Base-by-base conservation (phyloP, 1,284 basidiomycete genomes). In the Pseudozyma flocculosa region DNA sequence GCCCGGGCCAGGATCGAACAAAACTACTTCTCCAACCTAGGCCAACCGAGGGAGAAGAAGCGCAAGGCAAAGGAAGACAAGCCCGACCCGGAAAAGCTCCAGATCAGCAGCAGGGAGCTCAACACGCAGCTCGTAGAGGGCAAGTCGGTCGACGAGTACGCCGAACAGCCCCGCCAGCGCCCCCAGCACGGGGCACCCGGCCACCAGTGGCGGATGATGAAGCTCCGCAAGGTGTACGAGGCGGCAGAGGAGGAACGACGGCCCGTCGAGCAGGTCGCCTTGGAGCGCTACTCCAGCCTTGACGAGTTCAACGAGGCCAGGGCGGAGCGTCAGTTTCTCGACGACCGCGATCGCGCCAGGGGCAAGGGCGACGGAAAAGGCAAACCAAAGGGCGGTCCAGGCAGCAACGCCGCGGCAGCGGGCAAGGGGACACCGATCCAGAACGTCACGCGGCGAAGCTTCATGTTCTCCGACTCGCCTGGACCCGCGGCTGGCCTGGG, bases 161-260 rank as follows among this genome's bases (percentile, higher is more conserved):
- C 84, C 0, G 14, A 44, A 4, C 13, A 15, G n/a, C 32, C 22
- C 2, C 38, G 34, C 8, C 23, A 34, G 8, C 43, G 43, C 26
- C 83, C 39, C 69, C 75, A 79, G 23, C 72, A 81, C 43, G 85
- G 93, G 2, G 91, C 90, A 0, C 89, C 92, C 2, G 94, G 94
- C 11, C 90, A 90, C 17, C 87, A 87, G 73, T 98, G 94, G 94
- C 86, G 94, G 21, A 96, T 97, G 93, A 92, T 91, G 87, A 92
- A 93, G 76, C 84, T 98, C 1, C 85, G 87, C 34, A 83, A 90
- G 14, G 87, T 92, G 1, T 92, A 89, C 75, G 93, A 97, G 78
- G 85, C 88, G 4, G 91, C 89, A 0, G 87, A 92, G 59, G 91
- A 94, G 72, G 90, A 93, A 21, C 72, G 73, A 67, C 81, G 84